These are phyloP conservation scores for Thermochaetoides dissita DNA, from an alignment of 2,329 filamentous ascomycete genomes.

Conservation along the genomic window DNA sequence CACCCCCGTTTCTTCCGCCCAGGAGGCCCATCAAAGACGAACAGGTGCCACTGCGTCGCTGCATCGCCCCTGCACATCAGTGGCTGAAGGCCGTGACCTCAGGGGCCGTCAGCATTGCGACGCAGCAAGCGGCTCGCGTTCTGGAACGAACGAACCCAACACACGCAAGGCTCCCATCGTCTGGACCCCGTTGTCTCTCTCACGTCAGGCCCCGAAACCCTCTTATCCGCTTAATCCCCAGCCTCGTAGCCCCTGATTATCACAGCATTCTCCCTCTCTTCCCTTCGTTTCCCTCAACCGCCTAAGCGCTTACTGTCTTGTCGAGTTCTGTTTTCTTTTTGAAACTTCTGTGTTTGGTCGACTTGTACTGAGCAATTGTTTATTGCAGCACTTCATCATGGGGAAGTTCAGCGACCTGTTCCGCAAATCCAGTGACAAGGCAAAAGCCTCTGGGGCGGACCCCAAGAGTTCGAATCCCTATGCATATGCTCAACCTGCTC, in stretches of 20 bases:
- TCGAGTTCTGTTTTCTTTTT: conserved; percentile 1
- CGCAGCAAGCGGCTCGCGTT: not conserved
- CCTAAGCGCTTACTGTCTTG: not conserved
- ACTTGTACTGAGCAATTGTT: no score
- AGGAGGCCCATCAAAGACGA: no score
- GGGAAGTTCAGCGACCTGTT: conserved; percentile 40
- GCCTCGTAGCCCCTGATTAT: conserved; percentile 6
- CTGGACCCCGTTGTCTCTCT: conserved; percentile 3
- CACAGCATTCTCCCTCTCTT: conserved; percentile 1
- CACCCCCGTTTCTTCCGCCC: no score
- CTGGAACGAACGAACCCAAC: conserved; percentile 12
- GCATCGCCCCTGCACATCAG: no score
- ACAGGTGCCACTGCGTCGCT: no score
- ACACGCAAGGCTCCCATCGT: conserved; percentile 9
- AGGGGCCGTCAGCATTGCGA: conserved; percentile 8
- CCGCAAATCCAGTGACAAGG: conserved; percentile 35
- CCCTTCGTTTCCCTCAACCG: conserved; percentile 1
- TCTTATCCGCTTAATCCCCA: conserved; percentile 7
- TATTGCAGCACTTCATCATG: conserved; percentile 26
- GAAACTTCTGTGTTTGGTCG: not conserved
- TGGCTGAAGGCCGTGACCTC: not conserved
- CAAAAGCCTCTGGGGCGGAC: conserved; percentile 27
- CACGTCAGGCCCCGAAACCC: not conserved
- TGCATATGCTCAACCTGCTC: conserved; percentile 18
- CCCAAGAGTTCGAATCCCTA: conserved; percentile 39